Percentiles rank a stretch among this genome's conserved stretches.
Evolutionary conservation across 805 yeast genomes (phyloP).

Genomic region (Ascoidea asiatica): DNA sequence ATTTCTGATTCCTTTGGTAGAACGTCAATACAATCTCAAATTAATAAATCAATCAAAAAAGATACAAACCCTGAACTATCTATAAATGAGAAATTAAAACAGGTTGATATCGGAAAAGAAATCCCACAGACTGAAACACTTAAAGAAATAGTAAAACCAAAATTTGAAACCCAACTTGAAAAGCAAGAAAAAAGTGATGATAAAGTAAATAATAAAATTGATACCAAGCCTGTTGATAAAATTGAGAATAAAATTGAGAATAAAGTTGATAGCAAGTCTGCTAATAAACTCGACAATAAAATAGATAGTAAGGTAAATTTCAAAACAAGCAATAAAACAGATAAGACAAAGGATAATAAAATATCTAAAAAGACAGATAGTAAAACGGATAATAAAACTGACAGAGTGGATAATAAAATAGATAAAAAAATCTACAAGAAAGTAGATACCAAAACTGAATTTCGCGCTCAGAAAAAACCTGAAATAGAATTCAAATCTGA

Average conservation of each 20-base stretch:
- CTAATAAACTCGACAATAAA: background rate
- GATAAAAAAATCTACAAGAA: too few species aligned
- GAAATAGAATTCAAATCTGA: too few species aligned
- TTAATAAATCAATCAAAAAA: too few species aligned
- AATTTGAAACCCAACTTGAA: background rate
- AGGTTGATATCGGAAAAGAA: too few species aligned
- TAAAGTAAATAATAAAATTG: background rate
- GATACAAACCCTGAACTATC: background rate
- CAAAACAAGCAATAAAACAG: background rate
- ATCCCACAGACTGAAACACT: too few species aligned
- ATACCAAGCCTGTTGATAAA: background rate
- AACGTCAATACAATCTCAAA: background rate
- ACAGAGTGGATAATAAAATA: background rate
- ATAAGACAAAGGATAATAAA: too few species aligned
- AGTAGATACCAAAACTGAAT: too few species aligned
- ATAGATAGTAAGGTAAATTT: too few species aligned
- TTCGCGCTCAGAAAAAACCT: too few species aligned
- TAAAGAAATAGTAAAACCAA: background rate
- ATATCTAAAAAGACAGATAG: background rate
- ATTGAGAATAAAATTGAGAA: background rate
- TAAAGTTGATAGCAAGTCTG: background rate
- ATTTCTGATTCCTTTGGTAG: too few species aligned
- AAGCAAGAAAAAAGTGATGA: background rate
- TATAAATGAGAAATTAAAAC: too few species aligned
- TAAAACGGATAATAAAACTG: background rate